Conservation (phyloP, 441 rosid genomes). For the Corymbia citriodora region DNA sequence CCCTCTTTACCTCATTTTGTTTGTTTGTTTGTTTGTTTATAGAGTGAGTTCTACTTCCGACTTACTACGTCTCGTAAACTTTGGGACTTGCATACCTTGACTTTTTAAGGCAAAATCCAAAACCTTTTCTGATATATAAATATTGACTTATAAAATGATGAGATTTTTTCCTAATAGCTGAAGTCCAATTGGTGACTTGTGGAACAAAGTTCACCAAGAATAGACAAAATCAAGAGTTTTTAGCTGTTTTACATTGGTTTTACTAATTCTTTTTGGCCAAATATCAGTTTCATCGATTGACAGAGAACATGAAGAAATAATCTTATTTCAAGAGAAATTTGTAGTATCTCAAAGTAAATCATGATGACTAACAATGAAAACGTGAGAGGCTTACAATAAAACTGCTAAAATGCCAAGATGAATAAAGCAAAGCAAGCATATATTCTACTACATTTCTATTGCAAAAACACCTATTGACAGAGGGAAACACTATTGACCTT, state of each 20-base stretch:
- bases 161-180: not conserved
- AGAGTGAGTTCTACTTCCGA: not conserved
- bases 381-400: not conserved
- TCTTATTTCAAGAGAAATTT: not conserved
- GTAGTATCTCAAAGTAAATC: not conserved
- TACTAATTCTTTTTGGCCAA: not conserved
- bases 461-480: not conserved
- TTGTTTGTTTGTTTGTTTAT: not conserved
- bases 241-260: not conserved
- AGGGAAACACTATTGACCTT: not conserved
- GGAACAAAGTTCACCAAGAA: not conserved
- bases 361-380: not conserved
- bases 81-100: not conserved
- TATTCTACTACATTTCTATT: not conserved
- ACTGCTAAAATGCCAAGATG: not conserved
- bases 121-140: accelerated
- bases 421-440: not conserved
- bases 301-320: not conserved
- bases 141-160: not conserved
- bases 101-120: not conserved
- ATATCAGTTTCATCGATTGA: not conserved
- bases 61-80: not conserved
- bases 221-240: not conserved
- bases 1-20: not conserved
- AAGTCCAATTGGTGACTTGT: not conserved